phyloP scores from a whole-genome alignment of 805 yeast species.

The Yamadazyma philogaea region DNA sequence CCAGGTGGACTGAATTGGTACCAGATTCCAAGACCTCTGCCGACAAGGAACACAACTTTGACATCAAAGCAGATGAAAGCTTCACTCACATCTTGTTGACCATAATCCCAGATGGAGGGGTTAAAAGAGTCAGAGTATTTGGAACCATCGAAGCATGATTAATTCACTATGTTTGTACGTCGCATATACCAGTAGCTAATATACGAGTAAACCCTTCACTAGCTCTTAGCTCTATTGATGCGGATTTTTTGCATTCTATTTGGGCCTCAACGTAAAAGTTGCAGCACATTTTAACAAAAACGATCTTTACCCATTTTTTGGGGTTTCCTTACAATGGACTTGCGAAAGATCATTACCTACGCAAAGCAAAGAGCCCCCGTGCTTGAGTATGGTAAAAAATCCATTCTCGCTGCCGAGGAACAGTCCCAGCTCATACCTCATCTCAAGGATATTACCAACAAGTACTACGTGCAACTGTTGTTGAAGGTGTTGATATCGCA shows the following conservation, averaged over 20 bases:
- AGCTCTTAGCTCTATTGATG: not conserved
- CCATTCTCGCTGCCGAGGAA: not conserved
- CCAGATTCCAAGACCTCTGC: slow-evolving; percentile 74
- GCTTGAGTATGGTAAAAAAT: not conserved
- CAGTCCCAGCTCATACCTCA: slow-evolving; percentile 1
- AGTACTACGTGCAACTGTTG: slow-evolving; percentile 49
- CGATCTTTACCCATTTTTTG: not conserved
- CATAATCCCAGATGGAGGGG: slow-evolving; percentile 96
- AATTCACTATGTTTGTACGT: too few relatives aligned
- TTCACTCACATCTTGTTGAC: slow-evolving; percentile 73
- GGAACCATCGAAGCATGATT: slow-evolving; percentile 48
- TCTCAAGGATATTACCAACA: slow-evolving; percentile 29
- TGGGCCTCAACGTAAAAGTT: not conserved
- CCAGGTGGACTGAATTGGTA: slow-evolving; percentile 65
- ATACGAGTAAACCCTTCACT: not conserved
- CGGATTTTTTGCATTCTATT: not conserved
- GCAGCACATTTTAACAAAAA: not conserved
- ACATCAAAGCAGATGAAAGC: slow-evolving; percentile 26
- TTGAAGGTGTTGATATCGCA: slow-evolving; percentile 39
- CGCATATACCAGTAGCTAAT: not conserved
- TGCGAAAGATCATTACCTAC: slow-evolving; percentile 4
- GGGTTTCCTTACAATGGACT: not conserved
- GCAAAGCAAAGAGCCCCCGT: slow-evolving; percentile 14
- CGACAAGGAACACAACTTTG: slow-evolving; percentile 70
- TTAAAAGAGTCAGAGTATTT: slow-evolving; percentile 81